Evolutionary conservation across 495 filamentous ascomycete species (phyloP).

Genomic region (Xylaria sp.): DNA sequence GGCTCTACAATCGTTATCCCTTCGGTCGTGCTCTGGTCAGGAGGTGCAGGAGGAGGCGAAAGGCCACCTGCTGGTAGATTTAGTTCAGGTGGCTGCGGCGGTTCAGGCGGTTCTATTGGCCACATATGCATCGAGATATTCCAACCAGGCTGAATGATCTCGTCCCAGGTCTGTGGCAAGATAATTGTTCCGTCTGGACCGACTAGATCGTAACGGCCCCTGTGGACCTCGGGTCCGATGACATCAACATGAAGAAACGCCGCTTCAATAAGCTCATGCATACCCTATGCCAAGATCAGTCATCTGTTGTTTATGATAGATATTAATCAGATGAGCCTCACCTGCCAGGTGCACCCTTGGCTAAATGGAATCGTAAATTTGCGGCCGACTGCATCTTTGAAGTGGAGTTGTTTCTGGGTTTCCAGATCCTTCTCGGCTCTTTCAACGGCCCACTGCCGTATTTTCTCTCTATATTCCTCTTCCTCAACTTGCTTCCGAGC

Average conservation of each 20-base stretch:
- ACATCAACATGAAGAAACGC: constrained; percentile 54
- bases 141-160: constrained; percentile 63
- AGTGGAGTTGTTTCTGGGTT: constrained; percentile 60
- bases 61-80: not conserved
- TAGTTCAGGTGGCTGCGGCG: not conserved
- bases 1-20: not conserved
- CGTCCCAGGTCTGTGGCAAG: constrained; percentile 55
- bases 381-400: constrained; percentile 68
- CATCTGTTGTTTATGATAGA: not conserved
- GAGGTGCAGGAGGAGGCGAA: not conserved
- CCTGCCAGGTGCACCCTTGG: constrained; percentile 66
- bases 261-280: constrained; percentile 58
- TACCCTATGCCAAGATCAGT: constrained; percentile 46
- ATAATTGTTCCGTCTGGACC: constrained; percentile 56
- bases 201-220: constrained; percentile 54
- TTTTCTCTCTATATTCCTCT: not conserved
- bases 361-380: constrained; percentile 69
- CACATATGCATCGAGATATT: constrained; percentile 89
- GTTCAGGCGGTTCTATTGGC: constrained; percentile 66
- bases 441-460: constrained; percentile 17
- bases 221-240: constrained; percentile 48
- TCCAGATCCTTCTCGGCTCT: constrained; percentile 15
- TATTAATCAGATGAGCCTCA: constrained; percentile 39
- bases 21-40: not conserved
- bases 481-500: constrained; percentile 4